Evolutionary conservation across 192 early-diverging fungal genomes (phyloP).

Genomic region (Endogone sp.): DNA sequence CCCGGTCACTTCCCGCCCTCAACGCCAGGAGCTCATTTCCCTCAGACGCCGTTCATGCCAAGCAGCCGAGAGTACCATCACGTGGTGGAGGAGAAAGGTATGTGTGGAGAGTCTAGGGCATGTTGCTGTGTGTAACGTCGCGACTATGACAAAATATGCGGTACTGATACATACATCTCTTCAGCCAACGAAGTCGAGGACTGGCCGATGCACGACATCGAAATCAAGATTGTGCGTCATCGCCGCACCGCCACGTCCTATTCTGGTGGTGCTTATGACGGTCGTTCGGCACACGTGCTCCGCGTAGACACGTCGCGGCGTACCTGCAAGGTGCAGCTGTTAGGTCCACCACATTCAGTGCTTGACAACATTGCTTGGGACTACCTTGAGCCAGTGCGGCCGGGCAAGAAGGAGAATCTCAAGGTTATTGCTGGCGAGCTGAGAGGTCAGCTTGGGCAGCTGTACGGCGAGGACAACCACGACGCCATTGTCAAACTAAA

Average conservation of each 20-base stretch:
- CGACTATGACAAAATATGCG: neutral
- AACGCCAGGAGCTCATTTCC: slow-evolving; percentile 37
- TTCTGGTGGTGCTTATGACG: slow-evolving; percentile 37
- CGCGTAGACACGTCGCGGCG: slow-evolving; percentile 42
- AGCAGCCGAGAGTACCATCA: slow-evolving; percentile 49
- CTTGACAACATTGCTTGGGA: slow-evolving; percentile 22
- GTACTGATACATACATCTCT: neutral
- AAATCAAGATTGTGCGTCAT: slow-evolving; percentile 31
- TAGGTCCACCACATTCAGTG: slow-evolving; percentile 26
- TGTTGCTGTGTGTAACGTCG: slow-evolving; percentile 15
- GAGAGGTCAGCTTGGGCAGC: slow-evolving; percentile 54
- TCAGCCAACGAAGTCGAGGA: slow-evolving; percentile 24
- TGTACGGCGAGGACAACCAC: slow-evolving; percentile 69
- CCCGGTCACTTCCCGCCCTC: slow-evolving; percentile 27
- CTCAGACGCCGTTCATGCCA: slow-evolving; percentile 42
- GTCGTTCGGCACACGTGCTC: slow-evolving; percentile 45
- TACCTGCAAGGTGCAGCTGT: slow-evolving; percentile 37
- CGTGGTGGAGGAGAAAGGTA: slow-evolving; percentile 37
- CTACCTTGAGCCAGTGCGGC: slow-evolving; percentile 49
- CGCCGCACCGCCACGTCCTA: slow-evolving; percentile 22
- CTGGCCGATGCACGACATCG: slow-evolving; percentile 56
- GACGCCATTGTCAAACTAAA: slow-evolving; percentile 72
- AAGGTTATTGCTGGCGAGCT: slow-evolving; percentile 60
- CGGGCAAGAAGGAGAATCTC: slow-evolving; percentile 70
- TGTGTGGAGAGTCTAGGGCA: slow-evolving; percentile 27